Base-by-base conservation (phyloP, 2,329 filamentous ascomycete genomes). In the Dichotomopilus funicola region DNA sequence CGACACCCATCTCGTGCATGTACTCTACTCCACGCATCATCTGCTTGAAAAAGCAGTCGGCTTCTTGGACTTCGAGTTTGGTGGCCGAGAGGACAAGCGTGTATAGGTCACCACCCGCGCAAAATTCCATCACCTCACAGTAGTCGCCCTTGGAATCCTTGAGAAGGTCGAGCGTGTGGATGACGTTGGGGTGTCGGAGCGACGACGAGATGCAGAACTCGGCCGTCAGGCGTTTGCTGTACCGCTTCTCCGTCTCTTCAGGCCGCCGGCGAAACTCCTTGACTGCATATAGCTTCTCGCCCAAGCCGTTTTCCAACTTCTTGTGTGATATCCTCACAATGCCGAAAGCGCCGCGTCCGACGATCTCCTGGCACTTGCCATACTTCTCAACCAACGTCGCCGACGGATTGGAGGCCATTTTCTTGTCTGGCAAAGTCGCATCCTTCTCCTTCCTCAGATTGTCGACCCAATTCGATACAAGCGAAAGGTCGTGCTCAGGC, bases 81-180 rank as follows among this genome's bases (percentile, higher is more conserved):
- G 89, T 89, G 40, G 91, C 90, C 6, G 94, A 85, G 35, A 97
- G 82, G 19, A 99, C 88, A 5, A 99, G 80, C 0, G 91, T 96
- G 72, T 97, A 97, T 31, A 99, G 78, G 69, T 99, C 94, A 57
- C 94, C 94, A 58, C 94, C 94, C 40, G 92, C 91, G 70, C 94
- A 99, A 69, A 94, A 99, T 73, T 99, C 94, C 94, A 99, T 99
- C 51, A 99, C 94, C 71, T 99, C 94, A 72, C 94, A 99, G 72
- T 94, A 97, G 68, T 96, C 91, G 58, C 94, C 94, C 74, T 97
- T 97, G 65, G 92, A 85, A 67, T 99, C 94, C 72, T 96, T 89
- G 42, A 99, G 81, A 9, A 99, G 80, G 68, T 99, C 94, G 52
- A 99, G 82, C 0, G 94, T 99, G 71, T 96, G 94, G 64, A 99